phyloP scores from a whole-genome alignment of 371 early-diverging fungal genomes.

The Nosema muscidifuracis region DNA sequence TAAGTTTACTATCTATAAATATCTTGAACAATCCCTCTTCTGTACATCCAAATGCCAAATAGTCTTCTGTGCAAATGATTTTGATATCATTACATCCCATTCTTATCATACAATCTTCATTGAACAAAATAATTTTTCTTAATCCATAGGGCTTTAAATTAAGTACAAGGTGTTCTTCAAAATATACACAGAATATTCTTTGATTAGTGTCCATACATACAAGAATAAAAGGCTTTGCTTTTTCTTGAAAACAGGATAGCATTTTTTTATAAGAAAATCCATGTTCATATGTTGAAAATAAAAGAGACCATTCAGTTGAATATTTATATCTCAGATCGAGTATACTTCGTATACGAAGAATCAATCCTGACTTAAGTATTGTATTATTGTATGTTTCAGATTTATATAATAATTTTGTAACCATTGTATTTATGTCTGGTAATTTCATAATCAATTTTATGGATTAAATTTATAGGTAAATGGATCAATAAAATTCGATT shows the following conservation, averaged over 20 bases:
- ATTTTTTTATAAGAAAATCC: slow-evolving; percentile 24
- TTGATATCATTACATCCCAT: neutral
- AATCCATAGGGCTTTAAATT: neutral
- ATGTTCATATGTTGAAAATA: slow-evolving; percentile 17
- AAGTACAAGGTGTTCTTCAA: slow-evolving; percentile 6
- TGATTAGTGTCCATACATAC: neutral
- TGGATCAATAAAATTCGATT: neutral
- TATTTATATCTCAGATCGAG: slow-evolving; percentile 21
- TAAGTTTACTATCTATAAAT: neutral
- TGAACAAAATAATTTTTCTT: neutral
- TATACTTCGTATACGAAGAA: neutral
- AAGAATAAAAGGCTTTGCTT: slow-evolving; percentile 12
- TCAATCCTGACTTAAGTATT: neutral
- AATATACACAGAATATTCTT: slow-evolving; percentile 7
- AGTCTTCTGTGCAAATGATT: slow-evolving; percentile 8
- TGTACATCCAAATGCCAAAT: slow-evolving; percentile 27
- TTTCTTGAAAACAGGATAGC: neutral
- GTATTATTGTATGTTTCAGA: neutral
- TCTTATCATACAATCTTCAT: neutral
- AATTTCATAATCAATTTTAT: neutral
- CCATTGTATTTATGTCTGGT: neutral
- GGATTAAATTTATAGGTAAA: neutral
- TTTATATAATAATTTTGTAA: neutral
- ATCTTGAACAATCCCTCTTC: neutral
- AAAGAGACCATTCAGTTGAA: neutral